A percentile compares a stretch with the other conserved stretches of the same genome.
phyloP scores from a whole-genome alignment of 169 alveolate genomes.

The Plasmodium fragile region DNA sequence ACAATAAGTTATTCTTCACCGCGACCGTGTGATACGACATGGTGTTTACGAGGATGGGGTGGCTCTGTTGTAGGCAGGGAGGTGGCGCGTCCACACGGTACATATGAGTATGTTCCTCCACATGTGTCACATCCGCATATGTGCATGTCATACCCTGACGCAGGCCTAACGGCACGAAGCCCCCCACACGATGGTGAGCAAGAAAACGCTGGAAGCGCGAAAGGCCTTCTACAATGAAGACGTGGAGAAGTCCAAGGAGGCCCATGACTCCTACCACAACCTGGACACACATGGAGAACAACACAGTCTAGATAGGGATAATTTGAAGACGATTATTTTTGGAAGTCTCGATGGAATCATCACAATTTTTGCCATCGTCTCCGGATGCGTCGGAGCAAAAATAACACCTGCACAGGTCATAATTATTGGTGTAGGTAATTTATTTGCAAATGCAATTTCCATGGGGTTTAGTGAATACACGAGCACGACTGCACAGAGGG shows the following conservation, averaged over 20 bases:
- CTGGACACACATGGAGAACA: conserved; percentile 70
- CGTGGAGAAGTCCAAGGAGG: conserved; percentile 71
- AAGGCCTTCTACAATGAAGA: conserved; percentile 78
- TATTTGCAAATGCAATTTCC: conserved; percentile 92
- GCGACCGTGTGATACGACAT: not conserved
- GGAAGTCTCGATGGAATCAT: conserved; percentile 94
- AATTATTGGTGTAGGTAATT: conserved; percentile 90
- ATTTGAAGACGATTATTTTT: conserved; percentile 89
- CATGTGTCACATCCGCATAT: not conserved
- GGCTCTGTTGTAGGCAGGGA: not conserved
- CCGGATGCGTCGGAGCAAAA: conserved; percentile 93
- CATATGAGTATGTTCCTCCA: not conserved
- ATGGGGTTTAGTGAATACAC: conserved; percentile 92
- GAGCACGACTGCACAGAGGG: conserved; percentile 85
- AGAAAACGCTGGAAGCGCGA: conserved; percentile 76
- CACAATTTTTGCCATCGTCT: conserved; percentile 92
- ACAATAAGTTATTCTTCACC: not conserved
- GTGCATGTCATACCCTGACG: not conserved
- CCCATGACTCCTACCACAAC: conserved; percentile 38
- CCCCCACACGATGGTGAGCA: conserved; percentile 25
- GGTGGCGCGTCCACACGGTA: not conserved
- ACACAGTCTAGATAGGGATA: conserved; percentile 80
- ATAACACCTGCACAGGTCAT: conserved; percentile 90
- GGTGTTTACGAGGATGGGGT: not conserved
- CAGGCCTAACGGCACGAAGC: not conserved